Evolutionary conservation across 2,329 filamentous ascomycete species (phyloP).

Genomic region (Xylaria hypoxylon): DNA sequence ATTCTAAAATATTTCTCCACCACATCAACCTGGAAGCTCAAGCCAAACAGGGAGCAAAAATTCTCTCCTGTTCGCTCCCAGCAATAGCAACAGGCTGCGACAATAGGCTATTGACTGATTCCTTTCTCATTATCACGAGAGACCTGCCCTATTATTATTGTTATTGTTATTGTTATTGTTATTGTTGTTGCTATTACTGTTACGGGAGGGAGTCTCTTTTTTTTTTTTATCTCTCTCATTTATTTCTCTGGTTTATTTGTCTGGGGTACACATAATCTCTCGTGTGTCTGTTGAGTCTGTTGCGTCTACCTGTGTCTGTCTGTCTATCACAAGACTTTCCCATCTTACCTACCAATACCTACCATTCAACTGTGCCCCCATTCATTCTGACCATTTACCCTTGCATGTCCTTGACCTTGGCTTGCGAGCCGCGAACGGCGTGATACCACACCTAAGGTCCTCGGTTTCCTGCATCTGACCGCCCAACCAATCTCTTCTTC

Average conservation of each 20-base stretch:
- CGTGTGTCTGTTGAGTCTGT: not conserved
- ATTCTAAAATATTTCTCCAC: conserved; percentile 26
- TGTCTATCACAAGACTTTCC: conserved; percentile 5
- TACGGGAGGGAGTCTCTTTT: not conserved
- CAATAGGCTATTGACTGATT: conserved; percentile 5
- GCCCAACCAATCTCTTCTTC: conserved; percentile 47
- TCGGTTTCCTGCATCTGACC: conserved; percentile 49
- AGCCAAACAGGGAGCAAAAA: conserved; percentile 28
- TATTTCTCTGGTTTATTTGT: not conserved
- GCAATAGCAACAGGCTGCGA: conserved; percentile 7
- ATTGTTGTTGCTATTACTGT: too few relatives aligned
- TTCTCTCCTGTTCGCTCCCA: conserved; percentile 28
- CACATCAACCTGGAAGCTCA: conserved; percentile 15
- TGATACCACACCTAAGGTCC: conserved; percentile 39
- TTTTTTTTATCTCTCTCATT: not conserved
- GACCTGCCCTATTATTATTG: conserved; percentile 5
- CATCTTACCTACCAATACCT: too few relatives aligned
- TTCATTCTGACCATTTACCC: conserved; percentile 14
- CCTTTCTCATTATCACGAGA: not conserved
- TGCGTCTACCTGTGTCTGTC: too few relatives aligned
- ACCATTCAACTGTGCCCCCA: conserved; percentile 4
- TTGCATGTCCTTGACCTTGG: conserved; percentile 37
- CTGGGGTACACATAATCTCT: conserved; percentile 12
- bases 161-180: not conserved
- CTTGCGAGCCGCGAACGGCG: conserved; percentile 42